Evolutionary conservation across 208 protist species (phyloP).

Genomic region (Crithidia expoeki): DNA sequence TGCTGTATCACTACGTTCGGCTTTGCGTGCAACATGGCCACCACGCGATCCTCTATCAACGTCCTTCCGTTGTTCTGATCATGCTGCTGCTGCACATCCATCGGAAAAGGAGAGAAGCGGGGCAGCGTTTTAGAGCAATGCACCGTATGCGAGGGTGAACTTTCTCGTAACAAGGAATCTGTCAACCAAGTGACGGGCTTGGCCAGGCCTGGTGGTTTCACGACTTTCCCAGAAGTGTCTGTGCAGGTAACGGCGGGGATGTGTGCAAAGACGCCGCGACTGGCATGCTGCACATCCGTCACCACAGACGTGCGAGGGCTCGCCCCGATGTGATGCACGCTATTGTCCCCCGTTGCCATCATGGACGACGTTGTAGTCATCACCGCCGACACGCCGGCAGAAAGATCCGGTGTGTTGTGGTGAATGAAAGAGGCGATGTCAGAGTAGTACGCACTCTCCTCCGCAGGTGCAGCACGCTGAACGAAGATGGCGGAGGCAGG

Average conservation of each 20-base stretch:
- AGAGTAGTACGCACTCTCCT: conserved; percentile 37
- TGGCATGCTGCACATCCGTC: not conserved
- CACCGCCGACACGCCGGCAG: too few species aligned
- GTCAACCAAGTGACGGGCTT: not conserved
- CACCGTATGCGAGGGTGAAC: not conserved
- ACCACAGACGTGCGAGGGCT: not conserved
- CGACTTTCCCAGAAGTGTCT: not conserved
- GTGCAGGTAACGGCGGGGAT: not conserved
- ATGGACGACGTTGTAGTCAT: too few species aligned
- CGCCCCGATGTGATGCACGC: too few species aligned
- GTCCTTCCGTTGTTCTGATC: not conserved
- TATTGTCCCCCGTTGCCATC: not conserved
- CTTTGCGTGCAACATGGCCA: conserved; percentile 27
- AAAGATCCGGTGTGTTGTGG: not conserved
- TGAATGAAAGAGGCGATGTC: conserved; percentile 35
- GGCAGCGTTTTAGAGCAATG: not conserved
- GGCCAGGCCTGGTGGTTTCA: not conserved
- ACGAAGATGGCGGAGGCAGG: conserved; percentile 2
- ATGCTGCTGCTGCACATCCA: conserved; percentile 15
- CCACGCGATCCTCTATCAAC: conserved; percentile 27
- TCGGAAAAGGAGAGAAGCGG: not conserved
- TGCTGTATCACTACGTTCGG: conserved; percentile 26
- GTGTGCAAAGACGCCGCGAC: not conserved
- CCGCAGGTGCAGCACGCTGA: not conserved
- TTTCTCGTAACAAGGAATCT: not conserved